These are phyloP conservation scores for Brettanomyces bruxellensis DNA, from an alignment of 805 yeast genomes.

Conservation along the genomic window DNA sequence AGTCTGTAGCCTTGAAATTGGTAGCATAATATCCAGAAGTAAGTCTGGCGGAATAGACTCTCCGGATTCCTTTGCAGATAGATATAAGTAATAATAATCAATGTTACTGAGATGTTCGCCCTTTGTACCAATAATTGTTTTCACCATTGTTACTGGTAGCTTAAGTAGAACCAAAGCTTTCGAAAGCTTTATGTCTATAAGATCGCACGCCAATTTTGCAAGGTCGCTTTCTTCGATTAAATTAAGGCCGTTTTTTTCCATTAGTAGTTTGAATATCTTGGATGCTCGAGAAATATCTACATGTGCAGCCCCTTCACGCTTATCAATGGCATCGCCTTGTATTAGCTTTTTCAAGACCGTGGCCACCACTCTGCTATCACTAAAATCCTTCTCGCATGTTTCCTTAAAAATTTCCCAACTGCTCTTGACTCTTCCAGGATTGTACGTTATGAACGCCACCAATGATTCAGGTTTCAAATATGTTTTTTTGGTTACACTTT, in stretches of 20 bases:
- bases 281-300: conserved; percentile 8
- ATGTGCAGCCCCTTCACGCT: conserved; percentile 11
- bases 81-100: conserved; percentile 15
- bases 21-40: conserved; percentile 11
- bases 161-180: conserved; percentile 9
- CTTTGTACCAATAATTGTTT: conserved; percentile 2
- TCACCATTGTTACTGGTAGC: conserved; percentile 8
- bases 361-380: conserved; percentile 6
- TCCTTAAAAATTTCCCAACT: conserved; percentile 23
- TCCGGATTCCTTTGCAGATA: conserved; percentile 8
- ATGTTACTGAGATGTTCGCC: conserved; percentile 7
- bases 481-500: conserved; percentile 1
- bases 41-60: conserved; percentile 2
- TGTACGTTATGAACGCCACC: conserved; percentile 20
- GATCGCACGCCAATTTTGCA: conserved; percentile 8
- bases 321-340: conserved; percentile 16
- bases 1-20: conserved; percentile 14
- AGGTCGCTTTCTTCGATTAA: conserved; percentile 5
- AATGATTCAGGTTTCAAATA: conserved; percentile 10
- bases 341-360: conserved; percentile 15
- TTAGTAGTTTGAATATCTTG: conserved; percentile 10
- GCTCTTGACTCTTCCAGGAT: conserved; percentile 28
- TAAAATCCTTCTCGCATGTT: conserved; percentile 3
- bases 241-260: conserved; percentile 7
- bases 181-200: conserved; percentile 13